These are phyloP conservation scores for Rhododendron simsii DNA, from an alignment of 148 eudicot genomes.

Conservation along the genomic window DNA sequence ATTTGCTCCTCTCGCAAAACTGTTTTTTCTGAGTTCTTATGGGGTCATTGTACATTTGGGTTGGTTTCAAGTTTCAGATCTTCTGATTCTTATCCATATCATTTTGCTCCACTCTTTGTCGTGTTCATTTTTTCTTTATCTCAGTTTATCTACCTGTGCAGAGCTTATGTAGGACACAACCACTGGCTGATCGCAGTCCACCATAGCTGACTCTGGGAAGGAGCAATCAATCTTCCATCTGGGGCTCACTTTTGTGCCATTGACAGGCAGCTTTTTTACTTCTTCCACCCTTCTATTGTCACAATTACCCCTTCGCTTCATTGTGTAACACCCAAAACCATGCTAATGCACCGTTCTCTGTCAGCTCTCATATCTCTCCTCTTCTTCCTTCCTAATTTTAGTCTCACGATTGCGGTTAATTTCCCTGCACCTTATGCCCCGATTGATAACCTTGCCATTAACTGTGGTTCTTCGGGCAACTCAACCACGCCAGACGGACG, in stretches of 20 bases:
- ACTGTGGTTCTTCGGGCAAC: neutral
- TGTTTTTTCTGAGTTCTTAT: no score
- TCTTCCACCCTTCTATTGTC: neutral
- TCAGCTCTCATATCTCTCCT: neutral
- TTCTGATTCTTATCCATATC: no score
- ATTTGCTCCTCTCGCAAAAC: no score
- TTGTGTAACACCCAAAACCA: neutral
- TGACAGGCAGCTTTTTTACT: neutral
- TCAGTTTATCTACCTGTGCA: no score
- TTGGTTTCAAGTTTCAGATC: no score
- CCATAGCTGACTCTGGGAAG: no score
- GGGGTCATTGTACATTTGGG: no score
- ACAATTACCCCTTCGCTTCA: neutral
- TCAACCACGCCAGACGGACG: neutral
- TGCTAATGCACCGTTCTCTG: neutral
- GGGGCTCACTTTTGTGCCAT: neutral
- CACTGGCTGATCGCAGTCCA: no score
- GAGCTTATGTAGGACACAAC: no score
- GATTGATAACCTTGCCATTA: neutral
- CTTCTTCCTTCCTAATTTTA: neutral
- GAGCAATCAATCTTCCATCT: no score
- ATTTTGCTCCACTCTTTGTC: no score
- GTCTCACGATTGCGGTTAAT: neutral
- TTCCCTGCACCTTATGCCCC: neutral
- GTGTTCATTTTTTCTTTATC: no score